Evolutionary conservation across 1,284 basidiomycete genomes (phyloP).

Genomic region (Microbotryum scabiosae): DNA sequence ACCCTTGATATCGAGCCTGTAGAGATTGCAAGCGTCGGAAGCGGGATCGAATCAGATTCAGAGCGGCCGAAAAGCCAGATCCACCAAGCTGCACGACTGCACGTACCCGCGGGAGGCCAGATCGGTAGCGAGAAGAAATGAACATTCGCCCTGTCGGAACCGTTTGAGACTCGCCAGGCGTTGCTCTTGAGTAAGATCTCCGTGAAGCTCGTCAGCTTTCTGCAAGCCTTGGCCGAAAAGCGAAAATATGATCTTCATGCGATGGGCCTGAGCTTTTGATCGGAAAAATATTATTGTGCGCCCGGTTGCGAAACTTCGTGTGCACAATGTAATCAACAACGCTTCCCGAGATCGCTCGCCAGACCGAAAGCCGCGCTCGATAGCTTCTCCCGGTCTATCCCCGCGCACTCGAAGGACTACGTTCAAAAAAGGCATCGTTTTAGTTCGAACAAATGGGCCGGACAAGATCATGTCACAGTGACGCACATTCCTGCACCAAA

Average conservation of each 20-base stretch:
- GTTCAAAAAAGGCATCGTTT: not conserved
- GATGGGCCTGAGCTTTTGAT: slow-evolving; percentile 93
- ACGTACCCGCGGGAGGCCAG: slow-evolving; percentile 33
- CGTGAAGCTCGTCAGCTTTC: slow-evolving; percentile 84
- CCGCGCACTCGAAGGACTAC: slow-evolving; percentile 60
- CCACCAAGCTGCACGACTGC: too few relatives aligned
- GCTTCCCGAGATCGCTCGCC: slow-evolving; percentile 63
- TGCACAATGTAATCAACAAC: slow-evolving; percentile 73
- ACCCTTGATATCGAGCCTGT: slow-evolving; percentile 38
- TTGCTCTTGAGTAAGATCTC: slow-evolving; percentile 90
- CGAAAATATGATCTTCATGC: slow-evolving; percentile 87
- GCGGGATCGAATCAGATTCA: not conserved
- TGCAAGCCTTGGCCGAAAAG: slow-evolving; percentile 57
- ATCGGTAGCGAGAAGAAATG: slow-evolving; percentile 62
- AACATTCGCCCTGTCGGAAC: slow-evolving; percentile 76
- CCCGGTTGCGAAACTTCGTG: slow-evolving; percentile 62
- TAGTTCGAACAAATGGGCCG: too few relatives aligned
- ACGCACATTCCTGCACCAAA: slow-evolving; percentile 84
- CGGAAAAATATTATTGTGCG: slow-evolving; percentile 87
- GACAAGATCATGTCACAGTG: not conserved
- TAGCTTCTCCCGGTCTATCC: slow-evolving; percentile 40
- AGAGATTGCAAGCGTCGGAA: slow-evolving; percentile 18
- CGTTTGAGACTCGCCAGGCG: slow-evolving; percentile 73
- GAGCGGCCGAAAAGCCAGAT: too few relatives aligned
- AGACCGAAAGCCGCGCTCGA: slow-evolving; percentile 30